Conservation (phyloP, 2,329 filamentous ascomycete species). For the Amphichorda felina region DNA sequence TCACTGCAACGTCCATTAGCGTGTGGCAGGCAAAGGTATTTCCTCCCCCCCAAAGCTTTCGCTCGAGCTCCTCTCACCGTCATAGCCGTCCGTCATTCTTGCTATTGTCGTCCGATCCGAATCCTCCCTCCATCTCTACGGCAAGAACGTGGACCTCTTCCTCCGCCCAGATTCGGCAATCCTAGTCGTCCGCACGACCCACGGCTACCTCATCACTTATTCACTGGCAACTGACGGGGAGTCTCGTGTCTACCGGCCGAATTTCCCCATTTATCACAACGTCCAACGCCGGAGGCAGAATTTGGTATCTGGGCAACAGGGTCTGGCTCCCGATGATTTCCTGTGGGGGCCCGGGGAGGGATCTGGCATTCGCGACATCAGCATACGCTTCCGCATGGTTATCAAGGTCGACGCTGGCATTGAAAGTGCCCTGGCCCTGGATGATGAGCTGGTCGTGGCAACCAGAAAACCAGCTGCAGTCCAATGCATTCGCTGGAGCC, state of each 20-base stretch:
- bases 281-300: constrained; percentile 50
- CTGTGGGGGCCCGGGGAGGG: constrained; percentile 72
- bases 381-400: constrained; percentile 88
- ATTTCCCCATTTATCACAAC: constrained; percentile 58
- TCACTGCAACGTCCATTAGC: constrained; percentile 76
- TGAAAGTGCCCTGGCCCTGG: constrained; percentile 72
- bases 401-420: constrained; percentile 98
- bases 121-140: constrained; percentile 71
- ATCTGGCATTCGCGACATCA: constrained; percentile 72
- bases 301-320: constrained; percentile 44
- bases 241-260: constrained; percentile 73
- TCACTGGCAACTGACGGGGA: constrained; percentile 76
- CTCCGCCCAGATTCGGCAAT: constrained; percentile 88
- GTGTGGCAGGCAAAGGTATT: constrained; percentile 90
- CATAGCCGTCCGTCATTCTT: constrained; percentile 75
- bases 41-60: not conserved
- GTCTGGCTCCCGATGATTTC: constrained; percentile 46
- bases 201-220: constrained; percentile 89
- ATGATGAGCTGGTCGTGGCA: constrained; percentile 85
- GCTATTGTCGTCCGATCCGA: constrained; percentile 75
- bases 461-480: constrained; percentile 88
- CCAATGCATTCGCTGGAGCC: constrained; percentile 91
- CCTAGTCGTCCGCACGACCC: constrained; percentile 75
- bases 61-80: not conserved
- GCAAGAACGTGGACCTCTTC: constrained; percentile 71